These are phyloP conservation scores for Teunomyces tritomae DNA, from an alignment of 805 yeast species.

Conservation along the genomic window DNA sequence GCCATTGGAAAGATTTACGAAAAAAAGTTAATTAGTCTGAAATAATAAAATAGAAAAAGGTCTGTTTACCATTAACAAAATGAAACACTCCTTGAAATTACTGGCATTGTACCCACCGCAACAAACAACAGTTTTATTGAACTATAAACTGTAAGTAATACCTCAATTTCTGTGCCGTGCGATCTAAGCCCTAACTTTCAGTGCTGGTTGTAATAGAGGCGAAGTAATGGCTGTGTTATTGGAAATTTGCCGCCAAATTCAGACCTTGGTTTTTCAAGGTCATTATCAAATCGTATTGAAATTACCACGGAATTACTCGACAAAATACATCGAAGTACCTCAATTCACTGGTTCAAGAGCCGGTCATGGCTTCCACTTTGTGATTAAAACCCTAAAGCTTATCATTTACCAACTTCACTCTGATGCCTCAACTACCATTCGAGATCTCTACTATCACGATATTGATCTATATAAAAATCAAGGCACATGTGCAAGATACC, in stretches of 20 bases:
- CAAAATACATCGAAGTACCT: neutral
- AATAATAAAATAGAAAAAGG: neutral
- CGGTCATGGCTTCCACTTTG: neutral
- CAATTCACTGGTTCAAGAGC: neutral
- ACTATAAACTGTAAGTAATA: conserved; percentile 3
- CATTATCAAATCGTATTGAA: neutral
- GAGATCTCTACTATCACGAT: conserved; percentile 61
- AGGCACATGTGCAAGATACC: conserved; percentile 31
- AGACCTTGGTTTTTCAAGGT: neutral
- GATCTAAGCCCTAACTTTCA: neutral
- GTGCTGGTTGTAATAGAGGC: neutral
- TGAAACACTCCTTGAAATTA: conserved; percentile 1
- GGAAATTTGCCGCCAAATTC: conserved; percentile 3
- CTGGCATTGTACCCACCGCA: neutral
- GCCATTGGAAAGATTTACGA: no score
- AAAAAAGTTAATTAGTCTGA: no score
- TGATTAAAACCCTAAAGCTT: conserved; percentile 6
- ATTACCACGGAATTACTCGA: neutral
- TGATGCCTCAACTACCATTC: conserved; percentile 33
- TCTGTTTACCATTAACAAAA: neutral
- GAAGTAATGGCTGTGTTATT: neutral
- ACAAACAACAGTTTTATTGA: neutral
- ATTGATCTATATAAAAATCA: conserved; percentile 47
- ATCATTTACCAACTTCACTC: conserved; percentile 1
- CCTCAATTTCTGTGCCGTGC: neutral